A percentile compares a stretch with the other conserved stretches of the same genome.
These are phyloP conservation scores for Chlorella sp. DNA, from an alignment of 139 green algal genomes.

Conservation along the genomic window DNA sequence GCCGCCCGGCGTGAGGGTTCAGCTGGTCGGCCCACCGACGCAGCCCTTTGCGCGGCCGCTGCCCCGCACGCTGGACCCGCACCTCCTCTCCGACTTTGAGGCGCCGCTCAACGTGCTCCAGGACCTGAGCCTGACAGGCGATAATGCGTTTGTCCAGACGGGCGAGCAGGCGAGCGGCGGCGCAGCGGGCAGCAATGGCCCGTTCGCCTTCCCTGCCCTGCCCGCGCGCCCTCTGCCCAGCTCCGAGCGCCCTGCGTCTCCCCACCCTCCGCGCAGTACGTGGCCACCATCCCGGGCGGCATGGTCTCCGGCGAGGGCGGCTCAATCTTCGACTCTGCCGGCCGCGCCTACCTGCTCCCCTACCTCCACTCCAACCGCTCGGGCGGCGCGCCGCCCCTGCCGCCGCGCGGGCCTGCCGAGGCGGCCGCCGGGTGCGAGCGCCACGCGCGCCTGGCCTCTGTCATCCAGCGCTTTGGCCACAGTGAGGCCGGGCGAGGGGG, in stretches of 20 bases:
- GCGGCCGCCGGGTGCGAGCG: constrained; percentile 9
- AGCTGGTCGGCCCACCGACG: neutral
- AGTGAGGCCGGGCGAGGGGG: too few relatives aligned
- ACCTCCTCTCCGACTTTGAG: constrained; percentile 35
- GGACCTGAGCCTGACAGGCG: constrained; percentile 8
- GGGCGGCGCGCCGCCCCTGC: constrained; percentile 12
- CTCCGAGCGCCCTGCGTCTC: neutral
- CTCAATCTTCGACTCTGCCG: constrained; percentile 32
- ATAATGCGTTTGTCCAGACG: constrained; percentile 20
- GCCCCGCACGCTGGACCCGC: constrained; percentile 25
- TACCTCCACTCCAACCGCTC: constrained; percentile 30
- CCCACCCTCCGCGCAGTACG: constrained; percentile 14
- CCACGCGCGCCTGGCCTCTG: constrained; percentile 12
- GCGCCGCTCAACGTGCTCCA: constrained; percentile 38
- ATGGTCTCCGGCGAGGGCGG: constrained; percentile 44
- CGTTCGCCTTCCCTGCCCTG: neutral
- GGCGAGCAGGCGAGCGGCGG: neutral
- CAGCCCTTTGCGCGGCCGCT: constrained; percentile 13
- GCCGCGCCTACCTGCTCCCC: constrained; percentile 34
- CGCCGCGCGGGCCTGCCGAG: constrained; percentile 3
- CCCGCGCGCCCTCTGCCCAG: neutral
- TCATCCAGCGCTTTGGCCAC: constrained; percentile 37
- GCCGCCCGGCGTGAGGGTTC: neutral
- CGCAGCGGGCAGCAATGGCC: neutral
- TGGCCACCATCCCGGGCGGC: constrained; percentile 28